Evolutionary conservation across 2,329 filamentous ascomycete genomes (phyloP).

Genomic region (Mycosphaerella arachidis): DNA sequence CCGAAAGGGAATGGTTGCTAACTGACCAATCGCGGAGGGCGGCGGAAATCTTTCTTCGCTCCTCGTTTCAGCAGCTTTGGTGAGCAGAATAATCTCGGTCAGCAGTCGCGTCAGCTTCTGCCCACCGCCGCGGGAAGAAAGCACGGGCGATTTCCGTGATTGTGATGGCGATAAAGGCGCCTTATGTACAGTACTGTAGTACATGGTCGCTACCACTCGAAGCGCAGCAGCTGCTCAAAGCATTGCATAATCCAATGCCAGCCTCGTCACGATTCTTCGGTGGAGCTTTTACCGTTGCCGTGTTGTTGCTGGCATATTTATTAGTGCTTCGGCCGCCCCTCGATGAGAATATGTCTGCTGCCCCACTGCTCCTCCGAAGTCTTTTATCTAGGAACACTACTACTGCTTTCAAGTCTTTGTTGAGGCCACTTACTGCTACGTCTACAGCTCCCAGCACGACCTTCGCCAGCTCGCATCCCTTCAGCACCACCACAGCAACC

Average conservation of each 20-base stretch:
- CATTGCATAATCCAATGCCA: neutral
- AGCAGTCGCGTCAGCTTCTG: neutral
- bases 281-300: neutral
- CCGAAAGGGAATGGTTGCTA: neutral
- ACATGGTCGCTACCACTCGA: no score
- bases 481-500: conserved; percentile 2
- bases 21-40: neutral
- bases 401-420: neutral
- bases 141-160: no score
- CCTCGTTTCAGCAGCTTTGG: neutral
- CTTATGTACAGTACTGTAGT: no score
- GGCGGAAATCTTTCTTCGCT: neutral
- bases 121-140: neutral
- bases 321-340: neutral
- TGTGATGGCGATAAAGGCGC: no score
- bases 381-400: neutral
- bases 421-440: neutral
- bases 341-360: neutral
- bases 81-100: neutral
- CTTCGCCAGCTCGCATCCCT: conserved; percentile 13
- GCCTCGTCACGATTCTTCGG: neutral
- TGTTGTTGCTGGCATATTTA: conserved; percentile 5
- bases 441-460: neutral
- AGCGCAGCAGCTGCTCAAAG: neutral
- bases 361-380: neutral